Evolutionary conservation across 2,329 filamentous ascomycete genomes (phyloP), one percentile per base, ranked within the genome.

Genomic region (Sporothrix luriei): DNA sequence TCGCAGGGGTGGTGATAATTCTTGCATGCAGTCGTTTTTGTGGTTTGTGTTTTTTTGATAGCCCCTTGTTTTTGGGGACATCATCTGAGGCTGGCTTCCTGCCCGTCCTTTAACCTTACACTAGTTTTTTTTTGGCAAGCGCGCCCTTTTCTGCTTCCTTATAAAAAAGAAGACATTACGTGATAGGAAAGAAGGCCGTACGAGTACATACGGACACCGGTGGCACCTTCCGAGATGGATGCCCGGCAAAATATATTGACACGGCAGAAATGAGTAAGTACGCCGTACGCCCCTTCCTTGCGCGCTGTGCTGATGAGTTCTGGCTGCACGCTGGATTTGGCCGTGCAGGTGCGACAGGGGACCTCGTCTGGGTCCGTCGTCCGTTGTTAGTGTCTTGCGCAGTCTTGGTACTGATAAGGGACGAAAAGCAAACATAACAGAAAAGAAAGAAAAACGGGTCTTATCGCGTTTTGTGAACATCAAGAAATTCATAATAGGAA

Each of bases 401-500:
- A 11, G 68, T 57, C 67, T 64, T 69, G 64, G 67, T 61, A 71
- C 71, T 71, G 72, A 73, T 74, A 73, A 74, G 72, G 9, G 65
- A 70, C 29, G 38, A 55, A 67, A 48, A 26, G 54, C 40, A 67
- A 62, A 70, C 70, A 70, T 72, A 67, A 71, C 54, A 72, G 57
- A 68, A 70, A 71, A 65, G 62, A 21, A 59, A 69, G 59, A 68
- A 71, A 59, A 64, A 21, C 57, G 72, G 74, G 74, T 71, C 76
- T 79, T 79, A 79, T 79, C 77, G 73, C 71, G 66, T 59, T 69
- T 67, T 64, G 73, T 78, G 78, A 77, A 75, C 75, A 76, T 73
- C 73, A 76, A 71, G 72, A 78, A 78, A 78, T 77, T 76, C 76
- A 76, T 79, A 79, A 79, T 79, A 73, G 74, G 74, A 79, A 78